Conservation (phyloP, 768 basidiomycete genomes). For the Pulveroboletus sp. region DNA sequence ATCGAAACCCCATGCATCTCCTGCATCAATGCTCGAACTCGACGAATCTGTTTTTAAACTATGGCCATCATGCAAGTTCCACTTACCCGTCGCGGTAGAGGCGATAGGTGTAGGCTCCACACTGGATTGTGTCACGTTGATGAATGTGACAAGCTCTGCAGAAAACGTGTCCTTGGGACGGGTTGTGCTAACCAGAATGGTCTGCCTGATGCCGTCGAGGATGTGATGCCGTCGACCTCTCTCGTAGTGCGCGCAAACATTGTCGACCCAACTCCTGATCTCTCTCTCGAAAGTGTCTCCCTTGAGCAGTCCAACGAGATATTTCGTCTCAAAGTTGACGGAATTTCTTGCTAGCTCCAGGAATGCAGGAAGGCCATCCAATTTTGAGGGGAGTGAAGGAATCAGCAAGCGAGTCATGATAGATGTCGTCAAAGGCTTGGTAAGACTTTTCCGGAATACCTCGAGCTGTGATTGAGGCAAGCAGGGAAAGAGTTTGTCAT, state of each 20-base stretch:
- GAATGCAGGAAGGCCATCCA: slow-evolving; percentile 59
- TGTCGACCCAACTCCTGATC: slow-evolving; percentile 67
- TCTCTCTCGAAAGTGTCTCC: slow-evolving; percentile 46
- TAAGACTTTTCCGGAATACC: slow-evolving; percentile 54
- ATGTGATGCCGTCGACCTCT: slow-evolving; percentile 65
- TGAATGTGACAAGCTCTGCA: slow-evolving; percentile 17
- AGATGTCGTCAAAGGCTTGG: slow-evolving; percentile 56
- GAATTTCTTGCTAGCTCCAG: slow-evolving; percentile 55
- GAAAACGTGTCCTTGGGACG: slow-evolving; percentile 23
- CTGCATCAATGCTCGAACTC: slow-evolving; percentile 23
- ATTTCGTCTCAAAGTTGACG: slow-evolving; percentile 62
- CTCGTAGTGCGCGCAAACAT: slow-evolving; percentile 74
- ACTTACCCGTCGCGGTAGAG: slow-evolving; percentile 36
- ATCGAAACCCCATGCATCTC: slow-evolving; percentile 53
- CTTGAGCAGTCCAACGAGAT: slow-evolving; percentile 48
- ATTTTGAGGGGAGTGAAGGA: slow-evolving; percentile 66
- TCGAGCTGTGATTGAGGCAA: slow-evolving; percentile 47
- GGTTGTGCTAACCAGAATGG: slow-evolving; percentile 41
- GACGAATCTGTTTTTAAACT: slow-evolving; percentile 26
- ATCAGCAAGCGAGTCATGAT: slow-evolving; percentile 66
- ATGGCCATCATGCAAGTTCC: slow-evolving; percentile 45
- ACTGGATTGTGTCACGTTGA: neutral
- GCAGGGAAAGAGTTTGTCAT: slow-evolving; percentile 50
- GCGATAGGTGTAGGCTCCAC: neutral
- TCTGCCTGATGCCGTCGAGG: slow-evolving; percentile 56